Evolutionary conservation across 495 filamentous ascomycete genomes (phyloP), one percentile per base, ranked within the genome.

Genomic region (Aspergillus bridgeri): DNA sequence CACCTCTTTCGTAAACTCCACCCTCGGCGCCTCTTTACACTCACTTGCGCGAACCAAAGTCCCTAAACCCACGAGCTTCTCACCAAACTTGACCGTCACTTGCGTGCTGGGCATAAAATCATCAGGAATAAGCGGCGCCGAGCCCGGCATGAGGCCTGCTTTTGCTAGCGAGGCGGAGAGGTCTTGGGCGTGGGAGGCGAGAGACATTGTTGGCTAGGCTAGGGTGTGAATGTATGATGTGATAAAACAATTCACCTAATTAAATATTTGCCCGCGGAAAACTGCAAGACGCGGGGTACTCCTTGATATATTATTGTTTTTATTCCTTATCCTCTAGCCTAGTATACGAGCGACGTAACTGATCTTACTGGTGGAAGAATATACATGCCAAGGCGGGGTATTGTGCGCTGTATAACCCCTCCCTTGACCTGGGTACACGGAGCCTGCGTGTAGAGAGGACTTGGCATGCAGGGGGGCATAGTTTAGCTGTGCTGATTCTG

Each of bases 1-100:
- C 44, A 59, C 60, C 56, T 62, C 60, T 11, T 38, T 22, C 2
- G 48, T 22, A 46, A 62, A 62, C n/a, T 56, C 58, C 22, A 62
- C 22, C 9, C 19, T 52, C 11, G 60, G 60, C 6, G 52, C 52
- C 0, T n/a, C 4, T 13, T 59, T 62, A 20, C 57, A 58, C 24
- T 59, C 60, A 20, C 60, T 56, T 6, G 53, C 60, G n/a, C 60
- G 38, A 42, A 62, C 56, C 3, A 62, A 19, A 18, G 56, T 62
- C n/a, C 60, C 60, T 7, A 53, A 48, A 1, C 27, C 13, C 0
- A 62, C 47, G 8, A 27, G 22, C 33, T 49, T 62, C 0, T 56
- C 52, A 0, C 53, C 56, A 38, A 56, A 62, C 19, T 29, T n/a
- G 51, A 62, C 38, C 0, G n/a, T 17, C 8, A 62, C 52, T 8